Conservation (phyloP, 1,139 yeast genomes). For the Taphrina wiesneri region DNA sequence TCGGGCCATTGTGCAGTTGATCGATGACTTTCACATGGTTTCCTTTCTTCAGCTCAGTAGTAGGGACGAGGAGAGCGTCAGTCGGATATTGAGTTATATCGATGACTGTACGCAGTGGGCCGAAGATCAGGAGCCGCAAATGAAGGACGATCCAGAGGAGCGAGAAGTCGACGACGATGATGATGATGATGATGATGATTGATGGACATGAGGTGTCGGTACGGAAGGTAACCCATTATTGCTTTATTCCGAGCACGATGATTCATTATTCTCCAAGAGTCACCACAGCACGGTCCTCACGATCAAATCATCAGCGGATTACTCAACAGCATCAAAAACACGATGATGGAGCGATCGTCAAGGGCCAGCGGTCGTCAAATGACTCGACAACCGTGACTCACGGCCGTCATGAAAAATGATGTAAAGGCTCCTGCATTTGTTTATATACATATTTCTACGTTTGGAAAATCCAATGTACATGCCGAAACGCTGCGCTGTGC, state of each 20-base stretch:
- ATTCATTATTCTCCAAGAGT: no score
- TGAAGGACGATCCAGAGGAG: conserved; percentile 27
- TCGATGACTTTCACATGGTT: conserved; percentile 98
- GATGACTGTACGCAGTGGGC: conserved; percentile 99
- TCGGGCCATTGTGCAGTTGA: conserved; percentile 78
- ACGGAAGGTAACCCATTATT: no score
- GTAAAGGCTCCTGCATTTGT: no score
- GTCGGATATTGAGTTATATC: conserved; percentile 82
- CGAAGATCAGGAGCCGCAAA: conserved; percentile 81
- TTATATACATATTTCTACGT: background rate
- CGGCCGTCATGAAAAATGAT: no score
- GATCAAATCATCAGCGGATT: no score
- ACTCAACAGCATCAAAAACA: no score
- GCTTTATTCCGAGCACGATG: no score
- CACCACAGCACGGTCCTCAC: no score
- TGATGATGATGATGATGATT: background rate
- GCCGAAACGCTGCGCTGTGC: background rate
- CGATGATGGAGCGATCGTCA: no score
- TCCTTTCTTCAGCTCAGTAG: conserved; percentile 91
- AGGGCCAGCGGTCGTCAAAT: no score
- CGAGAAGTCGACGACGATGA: conserved; percentile 1
- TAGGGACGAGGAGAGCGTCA: conserved; percentile 73
- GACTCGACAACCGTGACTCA: no score
- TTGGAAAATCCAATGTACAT: background rate
- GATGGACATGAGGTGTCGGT: background rate